Conservation (phyloP, 306 rosid genomes). For the Dalbergia cultrata region DNA sequence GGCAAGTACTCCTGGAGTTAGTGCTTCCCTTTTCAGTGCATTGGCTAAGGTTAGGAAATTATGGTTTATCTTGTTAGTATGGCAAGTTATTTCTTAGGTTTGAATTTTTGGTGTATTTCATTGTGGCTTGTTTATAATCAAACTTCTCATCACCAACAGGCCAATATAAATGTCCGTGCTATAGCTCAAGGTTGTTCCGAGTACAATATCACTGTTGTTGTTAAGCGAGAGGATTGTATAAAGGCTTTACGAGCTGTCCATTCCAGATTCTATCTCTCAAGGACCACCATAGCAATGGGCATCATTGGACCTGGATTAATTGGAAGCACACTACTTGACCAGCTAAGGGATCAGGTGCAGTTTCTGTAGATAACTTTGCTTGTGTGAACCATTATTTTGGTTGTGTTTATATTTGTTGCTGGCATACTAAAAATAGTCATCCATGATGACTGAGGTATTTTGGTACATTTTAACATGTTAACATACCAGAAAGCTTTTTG, state of each 20-base stretch:
- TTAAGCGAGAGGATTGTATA: conserved; percentile 93
- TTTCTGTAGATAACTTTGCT: conserved; percentile 35
- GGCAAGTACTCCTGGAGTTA: conserved; percentile 99
- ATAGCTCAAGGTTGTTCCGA: conserved; percentile 99
- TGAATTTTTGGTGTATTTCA: conserved; percentile 13
- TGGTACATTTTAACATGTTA: conserved; percentile 24
- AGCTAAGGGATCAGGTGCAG: conserved; percentile 93
- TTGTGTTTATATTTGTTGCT: conserved; percentile 31
- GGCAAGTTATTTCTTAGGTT: conserved; percentile 22
- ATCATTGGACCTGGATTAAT: conserved; percentile 96
- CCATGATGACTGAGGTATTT: conserved; percentile 1
- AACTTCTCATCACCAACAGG: conserved; percentile 66
- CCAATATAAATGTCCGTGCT: conserved; percentile 95
- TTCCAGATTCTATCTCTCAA: conserved; percentile 93
- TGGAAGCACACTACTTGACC: conserved; percentile 94
- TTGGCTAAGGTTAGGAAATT: conserved; percentile 85
- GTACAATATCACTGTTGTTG: conserved; percentile 91
- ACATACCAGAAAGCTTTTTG: conserved; percentile 28
- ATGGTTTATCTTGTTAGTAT: conserved; percentile 29
- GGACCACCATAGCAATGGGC: conserved; percentile 97
- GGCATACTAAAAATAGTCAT: conserved; percentile 33
- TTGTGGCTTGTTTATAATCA: conserved; percentile 26
- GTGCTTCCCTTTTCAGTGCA: conserved; percentile 96
- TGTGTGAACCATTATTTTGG: conserved; percentile 15
- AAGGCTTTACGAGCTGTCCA: conserved; percentile 96